Conservation (phyloP, 116 monocot genomes). For the Zostera marina region DNA sequence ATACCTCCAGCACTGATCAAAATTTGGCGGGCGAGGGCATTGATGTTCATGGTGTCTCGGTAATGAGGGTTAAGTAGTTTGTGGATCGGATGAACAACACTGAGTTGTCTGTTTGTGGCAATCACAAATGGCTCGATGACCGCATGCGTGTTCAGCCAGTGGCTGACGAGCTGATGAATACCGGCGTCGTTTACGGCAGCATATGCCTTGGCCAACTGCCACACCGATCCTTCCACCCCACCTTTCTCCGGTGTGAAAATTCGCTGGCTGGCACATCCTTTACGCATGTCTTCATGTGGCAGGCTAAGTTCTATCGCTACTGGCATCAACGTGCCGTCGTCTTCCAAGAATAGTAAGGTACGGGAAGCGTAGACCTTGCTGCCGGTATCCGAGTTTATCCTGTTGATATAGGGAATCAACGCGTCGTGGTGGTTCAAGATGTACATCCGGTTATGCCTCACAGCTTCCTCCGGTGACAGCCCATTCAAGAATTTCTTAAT, state of each 20-base stretch:
- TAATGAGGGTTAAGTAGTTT: constrained; percentile 69
- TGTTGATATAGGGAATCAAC: constrained; percentile 39
- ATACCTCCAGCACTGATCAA: constrained; percentile 62
- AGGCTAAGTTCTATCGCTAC: constrained; percentile 61
- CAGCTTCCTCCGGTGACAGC: constrained; percentile 16
- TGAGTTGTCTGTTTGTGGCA: constrained; percentile 54
- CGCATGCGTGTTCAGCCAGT: constrained; percentile 64
- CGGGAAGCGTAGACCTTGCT: constrained; percentile 39
- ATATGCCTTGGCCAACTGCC: constrained; percentile 53
- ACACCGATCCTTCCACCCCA: constrained; percentile 42
- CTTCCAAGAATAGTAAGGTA: constrained; percentile 40
- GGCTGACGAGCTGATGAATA: constrained; percentile 47
- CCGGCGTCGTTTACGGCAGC: constrained; percentile 43
- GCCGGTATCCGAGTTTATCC: constrained; percentile 23
- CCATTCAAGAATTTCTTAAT: constrained; percentile 14
- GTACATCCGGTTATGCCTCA: constrained; percentile 42
- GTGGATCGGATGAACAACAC: constrained; percentile 70
- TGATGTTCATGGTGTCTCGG: constrained; percentile 72
- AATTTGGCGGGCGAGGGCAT: constrained; percentile 49
- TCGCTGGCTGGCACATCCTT: constrained; percentile 22
- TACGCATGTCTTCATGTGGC: constrained; percentile 14
- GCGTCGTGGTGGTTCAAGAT: constrained; percentile 65
- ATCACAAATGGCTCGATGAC: constrained; percentile 61
- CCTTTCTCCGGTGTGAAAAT: constrained; percentile 24
- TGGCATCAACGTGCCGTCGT: constrained; percentile 21